These are phyloP conservation scores for Geotrichum fermentans DNA, from an alignment of 1,139 yeast species.

Conservation along the genomic window DNA sequence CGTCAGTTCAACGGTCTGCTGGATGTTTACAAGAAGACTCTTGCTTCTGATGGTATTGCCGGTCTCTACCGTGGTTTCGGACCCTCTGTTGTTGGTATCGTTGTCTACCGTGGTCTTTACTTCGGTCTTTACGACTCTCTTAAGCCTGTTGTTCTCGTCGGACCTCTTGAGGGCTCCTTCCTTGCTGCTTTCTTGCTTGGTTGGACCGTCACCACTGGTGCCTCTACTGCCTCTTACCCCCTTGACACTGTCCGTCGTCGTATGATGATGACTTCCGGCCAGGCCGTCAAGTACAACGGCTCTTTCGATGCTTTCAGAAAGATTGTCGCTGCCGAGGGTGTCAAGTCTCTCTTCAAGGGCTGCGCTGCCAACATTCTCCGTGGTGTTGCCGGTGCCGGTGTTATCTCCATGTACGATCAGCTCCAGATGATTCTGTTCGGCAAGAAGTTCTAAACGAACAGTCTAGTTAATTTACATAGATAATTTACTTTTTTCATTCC, in stretches of 20 bases:
- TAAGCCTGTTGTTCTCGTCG: conserved; percentile 69
- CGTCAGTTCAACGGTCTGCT: conserved; percentile 75
- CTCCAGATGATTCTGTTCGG: conserved; percentile 69
- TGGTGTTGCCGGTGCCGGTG: conserved; percentile 89
- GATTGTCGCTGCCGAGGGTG: conserved; percentile 71
- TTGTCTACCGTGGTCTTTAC: conserved; percentile 81
- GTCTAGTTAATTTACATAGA: conserved; percentile 43
- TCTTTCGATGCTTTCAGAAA: conserved; percentile 68
- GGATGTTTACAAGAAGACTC: conserved; percentile 73
- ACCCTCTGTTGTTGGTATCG: conserved; percentile 75
- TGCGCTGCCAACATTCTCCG: conserved; percentile 84
- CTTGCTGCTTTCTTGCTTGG: conserved; percentile 72
- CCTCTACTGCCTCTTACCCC: conserved; percentile 77
- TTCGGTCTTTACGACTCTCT: conserved; percentile 77
- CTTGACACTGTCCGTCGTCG: conserved; percentile 81
- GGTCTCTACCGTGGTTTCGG: conserved; percentile 84
- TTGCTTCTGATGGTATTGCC: conserved; percentile 70
- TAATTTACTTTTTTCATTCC: too few species aligned
- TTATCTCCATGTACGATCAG: conserved; percentile 73
- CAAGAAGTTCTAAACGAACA: conserved; percentile 49
- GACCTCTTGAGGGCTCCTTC: conserved; percentile 67
- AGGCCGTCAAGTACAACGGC: conserved; percentile 70
- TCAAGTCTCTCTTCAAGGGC: conserved; percentile 70
- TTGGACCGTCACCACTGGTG: conserved; percentile 75
- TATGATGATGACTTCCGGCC: conserved; percentile 85